These are phyloP conservation scores for Neoboletus brunneissimus DNA, from an alignment of 768 basidiomycete genomes.

Conservation along the genomic window DNA sequence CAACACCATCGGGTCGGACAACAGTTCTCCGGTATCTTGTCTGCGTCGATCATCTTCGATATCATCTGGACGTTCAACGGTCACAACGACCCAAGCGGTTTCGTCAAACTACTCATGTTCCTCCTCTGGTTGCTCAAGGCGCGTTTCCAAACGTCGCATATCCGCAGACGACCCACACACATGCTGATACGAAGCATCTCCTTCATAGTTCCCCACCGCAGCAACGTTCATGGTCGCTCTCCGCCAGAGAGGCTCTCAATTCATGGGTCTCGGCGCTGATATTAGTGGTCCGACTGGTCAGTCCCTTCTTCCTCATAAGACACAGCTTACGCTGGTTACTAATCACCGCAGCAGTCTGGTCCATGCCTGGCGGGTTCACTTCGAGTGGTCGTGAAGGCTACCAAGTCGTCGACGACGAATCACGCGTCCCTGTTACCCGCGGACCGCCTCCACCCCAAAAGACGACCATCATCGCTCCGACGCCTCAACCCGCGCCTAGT, in stretches of 20 bases:
- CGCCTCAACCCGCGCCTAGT: constrained; percentile 13
- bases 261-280: constrained; percentile 51
- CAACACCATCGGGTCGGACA: not conserved
- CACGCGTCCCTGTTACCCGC: constrained; percentile 17
- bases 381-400: constrained; percentile 53
- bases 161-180: not conserved
- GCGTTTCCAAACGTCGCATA: not conserved
- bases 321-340: not conserved
- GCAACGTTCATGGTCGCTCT: constrained; percentile 48
- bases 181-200: not conserved
- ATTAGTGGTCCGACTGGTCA: constrained; percentile 57
- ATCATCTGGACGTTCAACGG: constrained; percentile 66
- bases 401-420: constrained; percentile 55
- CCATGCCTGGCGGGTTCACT: constrained; percentile 74
- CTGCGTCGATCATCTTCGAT: constrained; percentile 62
- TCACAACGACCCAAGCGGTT: constrained; percentile 52
- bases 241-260: constrained; percentile 57
- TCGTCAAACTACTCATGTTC: constrained; percentile 54
- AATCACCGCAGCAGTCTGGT: constrained; percentile 55
- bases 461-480: constrained; percentile 3
- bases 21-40: constrained; percentile 66
- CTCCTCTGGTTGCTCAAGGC: constrained; percentile 61
- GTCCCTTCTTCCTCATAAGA: not conserved
- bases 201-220: constrained; percentile 55
- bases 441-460: constrained; percentile 19